Base-by-base conservation (phyloP, 257 asterid genomes). In the Petunia axillaris region DNA sequence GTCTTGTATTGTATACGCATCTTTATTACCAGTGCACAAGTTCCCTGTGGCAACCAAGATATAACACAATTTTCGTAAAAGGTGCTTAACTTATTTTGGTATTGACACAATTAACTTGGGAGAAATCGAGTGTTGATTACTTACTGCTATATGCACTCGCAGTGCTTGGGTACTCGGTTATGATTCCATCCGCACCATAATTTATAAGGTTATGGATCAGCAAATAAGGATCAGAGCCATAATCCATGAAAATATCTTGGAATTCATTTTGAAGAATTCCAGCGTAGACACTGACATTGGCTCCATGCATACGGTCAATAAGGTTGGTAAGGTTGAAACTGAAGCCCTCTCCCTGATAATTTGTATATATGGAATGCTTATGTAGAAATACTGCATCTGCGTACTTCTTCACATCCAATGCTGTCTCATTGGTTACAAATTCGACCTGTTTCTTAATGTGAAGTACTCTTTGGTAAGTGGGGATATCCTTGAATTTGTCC, bases 111-210 rank as follows among this genome's bases (percentile, higher is more conserved):
- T 66, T 66, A 65, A 65, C 1, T 40, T 40, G 15, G 75, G 15
- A 43, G 15, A 13, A 6, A 46, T 71, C 55, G 43, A 70, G 77
- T 35, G 41, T 48, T 46, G 46, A 63, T 78, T 78, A 82, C 98
- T 90, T 87, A 95, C 99, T 85, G 75, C 80, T 83, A 70, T 90
- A 95, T 66, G 90, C 73, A 54, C 55, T 82, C 15, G 93, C 95
- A 9, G 97, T 95, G 79, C 89, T 86, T 0, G 99, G 99, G 67
- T 40, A 93, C 75, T 93, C 98, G 0, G 97, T 95, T 2, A 86
- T 74, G 11, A 95, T 53, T 53, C 97, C 99, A 82, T 93, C 97
- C 0, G 84, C 93, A 15, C 85, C 85, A 46, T 71, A 88, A 16
- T 87, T 59, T 65, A 73, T 5, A 50, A 89, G 62, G 41, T 97